Evolutionary conservation across 768 basidiomycete species (phyloP), one percentile per base, ranked within the genome.

Genomic region (Crucibulum laeve): DNA sequence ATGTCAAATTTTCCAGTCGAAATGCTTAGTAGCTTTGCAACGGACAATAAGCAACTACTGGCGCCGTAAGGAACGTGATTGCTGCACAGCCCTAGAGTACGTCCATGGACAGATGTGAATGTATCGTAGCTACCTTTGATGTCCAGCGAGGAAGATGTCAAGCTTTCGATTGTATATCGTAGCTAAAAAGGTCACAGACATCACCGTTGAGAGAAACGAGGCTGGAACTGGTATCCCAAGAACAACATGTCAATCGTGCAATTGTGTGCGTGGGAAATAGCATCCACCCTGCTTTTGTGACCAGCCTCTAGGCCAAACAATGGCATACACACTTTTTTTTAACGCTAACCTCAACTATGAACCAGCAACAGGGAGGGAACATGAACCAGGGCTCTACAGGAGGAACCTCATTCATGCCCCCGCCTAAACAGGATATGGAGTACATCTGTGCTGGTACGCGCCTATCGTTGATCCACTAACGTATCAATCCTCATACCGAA

Each of bases 401-500:
- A 10, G 44, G 57, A 6, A 54, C 53, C 8, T 48, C 57, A 17
- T 71, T 65, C 46, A 53, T 63, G 10, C 68, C 63, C 1, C 62
- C 67, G n/a, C 69, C 67, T 1, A 69, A 69, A 45, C 64, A 73
- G 59, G 84, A 84, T 1, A 88, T 90, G 84, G 87, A 91, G 60
- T 92, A 92, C 53, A 73, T 87, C 26, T 92, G 90, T 55, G 90
- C 90, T 55, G 90, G 90, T 87, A 59, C 39, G 75, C n/a, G n/a
- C 43, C 25, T 45, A 6, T 26, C 18, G 39, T 44, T n/a, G 23
- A 39, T 35, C 34, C 19, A 40, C 34, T 13, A 33, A 37, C 43
- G 41, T 49, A 17, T 40, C 24, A 23, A 40, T 49, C 24, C 34
- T 43, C 25, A 38, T 23, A 19, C 23, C 38, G 19, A 19, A 25